phyloP scores from a whole-genome alignment of 495 filamentous ascomycete species.

The Antarctomyces pellizariae region DNA sequence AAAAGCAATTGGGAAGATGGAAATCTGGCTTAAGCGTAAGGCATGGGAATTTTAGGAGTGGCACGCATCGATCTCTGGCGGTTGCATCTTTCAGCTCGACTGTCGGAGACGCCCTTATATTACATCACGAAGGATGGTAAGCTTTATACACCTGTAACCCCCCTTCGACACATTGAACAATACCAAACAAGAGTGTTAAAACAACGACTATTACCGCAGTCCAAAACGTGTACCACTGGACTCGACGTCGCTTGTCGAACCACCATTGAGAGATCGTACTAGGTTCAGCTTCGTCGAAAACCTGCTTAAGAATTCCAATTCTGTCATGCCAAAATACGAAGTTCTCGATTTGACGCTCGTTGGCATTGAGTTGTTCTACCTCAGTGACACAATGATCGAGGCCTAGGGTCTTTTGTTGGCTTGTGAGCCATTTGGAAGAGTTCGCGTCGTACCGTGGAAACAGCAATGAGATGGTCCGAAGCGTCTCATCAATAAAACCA shows the following conservation, averaged over 20 bases:
- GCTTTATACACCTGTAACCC: constrained; percentile 21
- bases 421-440: constrained; percentile 10
- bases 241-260: constrained; percentile 23
- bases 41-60: no score
- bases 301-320: constrained; percentile 24
- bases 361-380: constrained; percentile 12
- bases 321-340: constrained; percentile 28
- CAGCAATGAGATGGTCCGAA: constrained; percentile 22
- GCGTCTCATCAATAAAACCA: constrained; percentile 21
- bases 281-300: constrained; percentile 26
- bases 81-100: no score
- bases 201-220: constrained; percentile 22
- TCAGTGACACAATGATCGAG: constrained; percentile 12
- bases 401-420: constrained; percentile 1
- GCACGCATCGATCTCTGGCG: no score
- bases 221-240: constrained; percentile 33
- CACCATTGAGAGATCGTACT: constrained; percentile 24
- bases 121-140: constrained; percentile 8
- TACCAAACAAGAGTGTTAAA: constrained; percentile 25
- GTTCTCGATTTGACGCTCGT: constrained; percentile 19
- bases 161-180: constrained; percentile 24
- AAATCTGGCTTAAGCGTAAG: no score
- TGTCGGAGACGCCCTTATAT: no score
- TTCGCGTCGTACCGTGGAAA: constrained; percentile 16
- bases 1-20: no score